Evolutionary conservation across 306 rosid species (phyloP), one percentile per base, ranked within the genome.

Genomic region (Sophora flavescens): DNA sequence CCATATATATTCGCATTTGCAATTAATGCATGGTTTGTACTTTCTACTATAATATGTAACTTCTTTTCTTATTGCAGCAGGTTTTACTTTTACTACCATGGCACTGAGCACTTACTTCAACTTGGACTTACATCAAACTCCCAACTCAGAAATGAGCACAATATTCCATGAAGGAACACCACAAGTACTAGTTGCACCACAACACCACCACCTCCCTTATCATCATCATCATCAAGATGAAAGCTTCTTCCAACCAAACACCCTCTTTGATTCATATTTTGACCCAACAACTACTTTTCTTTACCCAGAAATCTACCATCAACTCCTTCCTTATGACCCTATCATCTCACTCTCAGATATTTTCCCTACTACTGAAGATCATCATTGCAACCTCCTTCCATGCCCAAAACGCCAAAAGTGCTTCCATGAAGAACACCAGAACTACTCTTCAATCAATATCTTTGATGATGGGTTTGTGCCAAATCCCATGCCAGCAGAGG

Each of bases 331-430:
- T 17, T 14, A 18, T 12, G 75, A 76, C 33, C 51, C 72, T 7
- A n/a, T 32, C 22, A 62, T 17, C 53, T 32, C 81, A 0, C 66
- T 78, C 47, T 11, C 78, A 47, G 70, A 72, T 0, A 65, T 51
- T 1, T 4, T 74, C 56, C 75, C 75, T 50, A 58, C 75, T 50
- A 58, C 61, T 14, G 68, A 48, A 3, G 8, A 61, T 5, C 4
- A 15, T 5, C 8, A 15, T 3, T 47, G 15, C 36, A 59, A 45
- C 54, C 39, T 32, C 47, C 66, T 36, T 38, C 67, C 70, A 8
- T 61, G 67, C 50, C 64, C 72, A 4, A 87, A 87, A 67, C 84
- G 88, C 61, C 86, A 81, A 10, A 87, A 72, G 41, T 45, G 36
- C 42, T 63, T 14, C 48, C 12, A 28, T 5, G 74, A 68, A 1